Evolutionary conservation across 1,284 basidiomycete genomes (phyloP).

Genomic region (Cryptococcus floricola): DNA sequence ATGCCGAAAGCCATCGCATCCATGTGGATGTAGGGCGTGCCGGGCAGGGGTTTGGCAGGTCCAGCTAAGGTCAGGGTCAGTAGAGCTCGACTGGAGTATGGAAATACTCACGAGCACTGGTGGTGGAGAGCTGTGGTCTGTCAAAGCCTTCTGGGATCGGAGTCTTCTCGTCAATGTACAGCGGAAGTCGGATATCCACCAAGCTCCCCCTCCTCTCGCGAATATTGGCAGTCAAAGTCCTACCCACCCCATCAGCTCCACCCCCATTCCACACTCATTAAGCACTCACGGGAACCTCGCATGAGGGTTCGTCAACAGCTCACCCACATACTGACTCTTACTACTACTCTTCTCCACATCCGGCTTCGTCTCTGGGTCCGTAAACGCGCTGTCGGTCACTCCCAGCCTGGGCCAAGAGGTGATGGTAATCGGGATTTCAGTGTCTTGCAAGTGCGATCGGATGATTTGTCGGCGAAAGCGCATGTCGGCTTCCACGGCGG

Average conservation of each 20-base stretch:
- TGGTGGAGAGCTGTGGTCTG: conserved; percentile 9
- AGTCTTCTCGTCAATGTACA: conserved; percentile 85
- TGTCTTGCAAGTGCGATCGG: conserved; percentile 71
- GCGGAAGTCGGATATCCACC: conserved; percentile 91
- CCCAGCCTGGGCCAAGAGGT: conserved; percentile 95
- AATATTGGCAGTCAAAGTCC: conserved; percentile 94
- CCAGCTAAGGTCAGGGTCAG: conserved; percentile 10
- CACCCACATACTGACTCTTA: conserved; percentile 85
- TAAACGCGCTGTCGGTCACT: conserved; percentile 74
- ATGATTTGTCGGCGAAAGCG: conserved; percentile 81
- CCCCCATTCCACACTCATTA: not conserved
- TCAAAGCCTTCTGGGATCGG: conserved; percentile 26
- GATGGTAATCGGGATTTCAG: conserved; percentile 88
- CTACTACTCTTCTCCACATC: conserved; percentile 69
- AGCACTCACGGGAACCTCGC: conserved; percentile 85
- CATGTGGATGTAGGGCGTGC: conserved; percentile 78
- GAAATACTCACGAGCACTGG: not conserved
- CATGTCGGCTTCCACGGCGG: conserved; percentile 93
- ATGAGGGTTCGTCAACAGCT: conserved; percentile 95
- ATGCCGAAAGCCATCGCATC: conserved; percentile 99
- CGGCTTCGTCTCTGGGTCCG: conserved; percentile 80
- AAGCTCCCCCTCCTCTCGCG: conserved; percentile 83
- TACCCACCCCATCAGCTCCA: conserved; percentile 41
- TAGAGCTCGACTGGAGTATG: not conserved
- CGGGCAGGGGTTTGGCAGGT: conserved; percentile 48